phyloP scores from a whole-genome alignment of 31 red algal genomes.

The Odonthalia washingtoniensis region DNA sequence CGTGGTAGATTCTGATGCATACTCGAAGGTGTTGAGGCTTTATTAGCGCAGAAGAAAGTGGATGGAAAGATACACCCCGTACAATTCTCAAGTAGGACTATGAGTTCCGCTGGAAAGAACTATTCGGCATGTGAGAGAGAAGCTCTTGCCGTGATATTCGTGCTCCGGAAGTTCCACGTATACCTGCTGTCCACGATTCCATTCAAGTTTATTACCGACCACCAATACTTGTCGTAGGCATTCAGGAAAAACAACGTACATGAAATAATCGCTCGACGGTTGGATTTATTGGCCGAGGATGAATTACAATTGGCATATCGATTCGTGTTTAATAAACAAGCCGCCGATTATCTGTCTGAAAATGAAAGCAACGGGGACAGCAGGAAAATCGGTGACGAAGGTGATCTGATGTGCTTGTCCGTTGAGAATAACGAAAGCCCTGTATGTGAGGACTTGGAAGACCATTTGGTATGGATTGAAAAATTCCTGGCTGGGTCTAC shows the following conservation, averaged over 20 bases:
- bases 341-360: neutral
- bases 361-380: neutral
- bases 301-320: neutral
- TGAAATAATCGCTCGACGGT: conserved; percentile 22
- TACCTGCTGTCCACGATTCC: neutral
- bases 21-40: neutral
- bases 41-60: conserved; percentile 34
- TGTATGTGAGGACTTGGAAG: no score
- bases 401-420: no score
- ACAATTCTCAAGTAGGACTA: conserved; percentile 9
- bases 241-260: conserved; percentile 37
- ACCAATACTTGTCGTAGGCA: conserved; percentile 13
- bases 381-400: no score
- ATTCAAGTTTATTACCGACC: conserved; percentile 11
- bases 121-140: conserved; percentile 44
- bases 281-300: conserved; percentile 38
- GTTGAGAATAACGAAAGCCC: no score
- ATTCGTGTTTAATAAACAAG: neutral
- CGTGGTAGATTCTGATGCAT: conserved; percentile 44
- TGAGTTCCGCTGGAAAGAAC: conserved; percentile 9
- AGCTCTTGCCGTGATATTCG: conserved; percentile 33
- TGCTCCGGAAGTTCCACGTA: conserved; percentile 18
- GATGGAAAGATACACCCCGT: conserved; percentile 23
- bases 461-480: no score
- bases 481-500: no score